Percentiles rank a stretch among this genome's conserved stretches.
These are phyloP conservation scores for Monosporozyma aquatica DNA, from an alignment of 805 yeast genomes.

Conservation along the genomic window DNA sequence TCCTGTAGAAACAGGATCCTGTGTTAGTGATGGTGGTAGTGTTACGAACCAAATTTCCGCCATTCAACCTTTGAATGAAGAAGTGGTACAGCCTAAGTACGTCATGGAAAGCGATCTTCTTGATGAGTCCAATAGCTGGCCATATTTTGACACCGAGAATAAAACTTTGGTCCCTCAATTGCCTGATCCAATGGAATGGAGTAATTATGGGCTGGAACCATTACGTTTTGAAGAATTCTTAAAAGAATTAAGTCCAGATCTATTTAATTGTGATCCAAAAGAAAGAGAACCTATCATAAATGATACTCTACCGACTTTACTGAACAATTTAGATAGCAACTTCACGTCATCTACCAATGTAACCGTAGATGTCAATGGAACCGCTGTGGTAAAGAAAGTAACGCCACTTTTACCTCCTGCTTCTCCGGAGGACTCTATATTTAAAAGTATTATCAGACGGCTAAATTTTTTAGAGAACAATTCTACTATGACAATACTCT, in stretches of 20 bases:
- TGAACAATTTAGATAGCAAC: background rate
- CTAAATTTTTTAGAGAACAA: slow-evolving; percentile 66
- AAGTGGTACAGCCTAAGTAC: background rate
- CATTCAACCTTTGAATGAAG: background rate
- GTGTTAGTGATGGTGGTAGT: too few relatives aligned
- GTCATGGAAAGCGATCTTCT: slow-evolving; percentile 4
- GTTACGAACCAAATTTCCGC: background rate
- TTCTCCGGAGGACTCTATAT: slow-evolving; percentile 64
- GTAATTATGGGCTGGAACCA: slow-evolving; percentile 23
- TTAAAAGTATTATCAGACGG: slow-evolving; percentile 76
- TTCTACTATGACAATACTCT: slow-evolving; percentile 68
- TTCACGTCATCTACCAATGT: background rate
- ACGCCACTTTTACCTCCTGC: background rate
- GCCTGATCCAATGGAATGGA: slow-evolving; percentile 6
- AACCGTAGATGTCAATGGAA: background rate
- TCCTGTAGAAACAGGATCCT: too few relatives aligned
- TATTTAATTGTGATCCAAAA: slow-evolving; percentile 6
- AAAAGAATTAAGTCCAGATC: slow-evolving; percentile 16
- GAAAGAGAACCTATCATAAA: background rate
- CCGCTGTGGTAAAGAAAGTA: background rate
- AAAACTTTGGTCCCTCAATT: slow-evolving; percentile 11
- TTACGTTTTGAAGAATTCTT: slow-evolving; percentile 33
- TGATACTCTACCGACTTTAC: background rate
- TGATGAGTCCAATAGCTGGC: slow-evolving; percentile 13
- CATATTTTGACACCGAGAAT: slow-evolving; percentile 12